phyloP scores from a whole-genome alignment of 306 rosid species.

The Pyrus communis region DNA sequence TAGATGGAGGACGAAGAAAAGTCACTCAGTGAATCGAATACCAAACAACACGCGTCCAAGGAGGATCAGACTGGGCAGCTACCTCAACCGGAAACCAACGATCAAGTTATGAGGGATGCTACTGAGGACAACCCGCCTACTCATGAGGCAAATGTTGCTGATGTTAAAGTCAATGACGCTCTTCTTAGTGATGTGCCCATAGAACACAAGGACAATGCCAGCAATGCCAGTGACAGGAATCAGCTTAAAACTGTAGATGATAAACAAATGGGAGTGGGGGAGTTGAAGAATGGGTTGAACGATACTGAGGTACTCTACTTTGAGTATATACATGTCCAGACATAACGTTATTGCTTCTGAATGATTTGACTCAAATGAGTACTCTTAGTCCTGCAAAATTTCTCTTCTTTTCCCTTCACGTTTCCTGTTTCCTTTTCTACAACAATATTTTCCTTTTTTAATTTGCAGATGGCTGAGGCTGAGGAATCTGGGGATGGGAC shows the following conservation, averaged over 20 bases:
- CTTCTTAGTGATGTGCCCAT: constrained; percentile 13
- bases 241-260: constrained; percentile 21
- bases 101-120: constrained; percentile 21
- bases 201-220: constrained; percentile 8
- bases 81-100: not conserved
- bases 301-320: constrained; percentile 35
- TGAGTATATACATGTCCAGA: not conserved
- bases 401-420: not conserved
- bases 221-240: constrained; percentile 8
- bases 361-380: not conserved
- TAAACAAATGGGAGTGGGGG: constrained; percentile 28
- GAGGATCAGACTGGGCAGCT: constrained; percentile 12
- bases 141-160: constrained; percentile 8
- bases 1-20: constrained; percentile 36
- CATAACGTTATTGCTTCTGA: not conserved
- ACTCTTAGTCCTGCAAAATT: not conserved
- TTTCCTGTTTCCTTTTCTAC: not conserved
- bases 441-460: not conserved
- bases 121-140: not conserved
- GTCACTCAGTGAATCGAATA: no score
- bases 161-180: constrained; percentile 11
- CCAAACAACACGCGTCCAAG: not conserved
- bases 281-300: constrained; percentile 27
- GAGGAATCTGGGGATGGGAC: constrained; percentile 51
- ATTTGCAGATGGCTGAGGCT: constrained; percentile 39